A percentile compares a stretch with the other conserved stretches of the same genome.
These are phyloP conservation scores for Exophiala aquamarina DNA, from an alignment of 2,329 filamentous ascomycete species.

Conservation along the genomic window DNA sequence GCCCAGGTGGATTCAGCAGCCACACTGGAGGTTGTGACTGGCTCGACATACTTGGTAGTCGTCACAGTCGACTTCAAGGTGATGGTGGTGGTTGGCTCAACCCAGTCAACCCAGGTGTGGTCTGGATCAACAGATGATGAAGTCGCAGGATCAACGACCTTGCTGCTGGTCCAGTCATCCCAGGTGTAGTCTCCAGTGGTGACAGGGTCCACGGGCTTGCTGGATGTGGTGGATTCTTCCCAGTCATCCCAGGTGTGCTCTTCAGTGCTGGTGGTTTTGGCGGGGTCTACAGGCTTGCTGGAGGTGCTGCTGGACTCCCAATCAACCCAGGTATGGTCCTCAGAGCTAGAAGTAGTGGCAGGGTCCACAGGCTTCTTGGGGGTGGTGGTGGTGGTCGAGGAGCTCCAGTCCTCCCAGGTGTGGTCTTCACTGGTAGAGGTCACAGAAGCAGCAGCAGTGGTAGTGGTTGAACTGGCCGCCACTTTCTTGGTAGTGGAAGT, in stretches of 20 bases:
- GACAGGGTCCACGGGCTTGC: constrained; percentile 48
- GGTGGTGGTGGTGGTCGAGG: constrained; percentile 69
- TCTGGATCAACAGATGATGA: constrained; percentile 46
- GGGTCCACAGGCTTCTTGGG: constrained; percentile 67
- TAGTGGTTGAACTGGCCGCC: constrained; percentile 30
- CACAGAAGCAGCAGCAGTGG: constrained; percentile 30
- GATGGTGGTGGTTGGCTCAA: constrained; percentile 60
- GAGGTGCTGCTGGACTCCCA: constrained; percentile 53
- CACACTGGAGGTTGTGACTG: constrained; percentile 65
- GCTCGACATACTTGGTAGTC: constrained; percentile 65
- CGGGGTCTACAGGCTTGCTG: constrained; percentile 50
- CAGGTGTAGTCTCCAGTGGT: constrained; percentile 37
- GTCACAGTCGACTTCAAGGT: constrained; percentile 66
- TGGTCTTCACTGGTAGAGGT: too few species aligned
- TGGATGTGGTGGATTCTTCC: constrained; percentile 11
- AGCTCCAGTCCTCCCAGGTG: constrained; percentile 32
- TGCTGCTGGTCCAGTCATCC: constrained; percentile 18
- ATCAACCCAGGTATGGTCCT: constrained; percentile 69
- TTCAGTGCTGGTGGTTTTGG: constrained; percentile 40
- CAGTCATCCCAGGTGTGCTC: constrained; percentile 67
- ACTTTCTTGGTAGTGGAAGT: constrained; percentile 17
- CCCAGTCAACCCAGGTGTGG: constrained; percentile 31
- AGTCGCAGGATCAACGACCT: constrained; percentile 5
- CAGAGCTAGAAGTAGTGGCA: constrained; percentile 59
- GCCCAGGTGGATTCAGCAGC: constrained; percentile 33